phyloP scores from a whole-genome alignment of 192 early-diverging fungal species.

The Backusella tuberculispora region DNA sequence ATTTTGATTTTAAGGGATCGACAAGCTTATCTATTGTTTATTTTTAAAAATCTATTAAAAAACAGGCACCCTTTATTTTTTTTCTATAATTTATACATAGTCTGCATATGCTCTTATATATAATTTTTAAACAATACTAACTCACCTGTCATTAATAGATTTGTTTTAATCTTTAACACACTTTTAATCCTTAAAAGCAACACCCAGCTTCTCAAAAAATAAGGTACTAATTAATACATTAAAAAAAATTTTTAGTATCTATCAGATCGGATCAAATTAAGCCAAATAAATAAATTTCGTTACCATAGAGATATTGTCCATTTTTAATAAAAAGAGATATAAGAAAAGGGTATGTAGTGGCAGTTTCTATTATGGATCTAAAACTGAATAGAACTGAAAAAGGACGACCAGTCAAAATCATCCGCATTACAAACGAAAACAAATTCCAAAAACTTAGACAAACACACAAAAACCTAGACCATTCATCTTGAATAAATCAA shows the following conservation, averaged over 20 bases:
- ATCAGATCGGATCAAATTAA: conserved; percentile 40
- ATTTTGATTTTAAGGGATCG: conserved; percentile 53
- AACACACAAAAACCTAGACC: conserved; percentile 29
- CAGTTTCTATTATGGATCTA: conserved; percentile 45
- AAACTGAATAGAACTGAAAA: conserved; percentile 45
- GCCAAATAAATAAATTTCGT: neutral
- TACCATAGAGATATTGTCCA: conserved; percentile 50
- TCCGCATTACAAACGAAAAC: conserved; percentile 29
- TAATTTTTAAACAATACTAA: neutral
- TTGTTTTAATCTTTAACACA: conserved; percentile 57
- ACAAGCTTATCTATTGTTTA: conserved; percentile 47
- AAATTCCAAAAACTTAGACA: conserved; percentile 31
- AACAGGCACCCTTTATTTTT: neutral
- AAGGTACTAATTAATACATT: conserved; percentile 45
- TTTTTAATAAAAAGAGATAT: conserved; percentile 42
- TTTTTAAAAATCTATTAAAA: neutral
- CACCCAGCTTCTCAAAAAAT: conserved; percentile 60
- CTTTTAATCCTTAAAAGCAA: conserved; percentile 55
- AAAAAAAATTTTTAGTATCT: neutral
- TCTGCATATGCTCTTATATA: too few relatives aligned
- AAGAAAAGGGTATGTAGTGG: conserved; percentile 60
- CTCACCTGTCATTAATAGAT: conserved; percentile 50
- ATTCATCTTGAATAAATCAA: neutral
- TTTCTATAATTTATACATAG: neutral
- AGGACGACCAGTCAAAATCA: conserved; percentile 25